Conservation (phyloP, 2,329 filamentous ascomycete species). For the Neurospora crassa region DNA sequence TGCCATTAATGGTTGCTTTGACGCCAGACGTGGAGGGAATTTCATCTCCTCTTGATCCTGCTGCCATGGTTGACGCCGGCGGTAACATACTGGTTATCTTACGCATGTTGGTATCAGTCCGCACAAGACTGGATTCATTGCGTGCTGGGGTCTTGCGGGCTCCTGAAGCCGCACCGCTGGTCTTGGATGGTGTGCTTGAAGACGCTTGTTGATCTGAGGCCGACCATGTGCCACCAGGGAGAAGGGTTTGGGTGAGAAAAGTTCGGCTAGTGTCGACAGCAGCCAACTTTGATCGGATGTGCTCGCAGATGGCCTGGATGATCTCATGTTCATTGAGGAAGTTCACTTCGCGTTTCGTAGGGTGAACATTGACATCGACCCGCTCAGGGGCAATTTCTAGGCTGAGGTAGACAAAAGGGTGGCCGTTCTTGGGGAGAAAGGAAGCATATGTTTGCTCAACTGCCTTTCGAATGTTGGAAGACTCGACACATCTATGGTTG, state of each 20-base stretch:
- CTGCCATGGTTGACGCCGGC: slow-evolving; percentile 34
- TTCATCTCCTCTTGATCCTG: slow-evolving; percentile 14
- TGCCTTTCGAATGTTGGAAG: slow-evolving; percentile 75
- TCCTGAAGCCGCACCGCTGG: slow-evolving; percentile 28
- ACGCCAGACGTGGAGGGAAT: slow-evolving; percentile 15
- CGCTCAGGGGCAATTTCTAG: slow-evolving; percentile 85
- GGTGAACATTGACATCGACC: slow-evolving; percentile 96
- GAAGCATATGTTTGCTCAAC: slow-evolving; percentile 81
- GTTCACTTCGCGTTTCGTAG: slow-evolving; percentile 93
- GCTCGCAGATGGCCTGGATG: slow-evolving; percentile 71
- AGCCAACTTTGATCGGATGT: slow-evolving; percentile 68
- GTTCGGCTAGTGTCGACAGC: slow-evolving; percentile 89
- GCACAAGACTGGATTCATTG: slow-evolving; percentile 80
- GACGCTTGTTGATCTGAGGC: slow-evolving; percentile 20
- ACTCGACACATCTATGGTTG: slow-evolving; percentile 91
- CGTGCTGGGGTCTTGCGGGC: slow-evolving; percentile 37
- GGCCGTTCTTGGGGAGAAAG: slow-evolving; percentile 87
- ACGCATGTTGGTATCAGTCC: slow-evolving; percentile 77
- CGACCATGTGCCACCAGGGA: slow-evolving; percentile 51
- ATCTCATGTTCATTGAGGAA: slow-evolving; percentile 98
- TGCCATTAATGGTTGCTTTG: slow-evolving; percentile 8
- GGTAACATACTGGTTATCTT: slow-evolving; percentile 97
- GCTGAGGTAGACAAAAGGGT: slow-evolving; percentile 88
- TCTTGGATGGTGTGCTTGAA: slow-evolving; percentile 20
- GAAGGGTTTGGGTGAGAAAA: slow-evolving; percentile 85